Conservation (phyloP, 768 basidiomycete species). For the Naematelia aurantialba region DNA sequence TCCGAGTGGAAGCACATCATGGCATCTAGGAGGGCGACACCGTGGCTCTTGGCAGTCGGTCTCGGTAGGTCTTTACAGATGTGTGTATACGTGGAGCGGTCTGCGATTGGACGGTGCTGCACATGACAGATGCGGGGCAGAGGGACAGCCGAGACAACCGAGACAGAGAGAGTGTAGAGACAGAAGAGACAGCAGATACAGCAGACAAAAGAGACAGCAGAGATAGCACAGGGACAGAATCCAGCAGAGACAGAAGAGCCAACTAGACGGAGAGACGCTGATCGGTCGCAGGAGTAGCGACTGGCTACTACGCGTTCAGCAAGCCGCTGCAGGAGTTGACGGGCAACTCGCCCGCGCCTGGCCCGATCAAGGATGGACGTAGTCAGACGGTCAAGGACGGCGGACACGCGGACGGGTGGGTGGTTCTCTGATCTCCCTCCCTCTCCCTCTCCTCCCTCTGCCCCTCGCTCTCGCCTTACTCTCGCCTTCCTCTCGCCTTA, state of each 20-base stretch:
- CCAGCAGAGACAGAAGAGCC: too few species aligned
- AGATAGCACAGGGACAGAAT: too few species aligned
- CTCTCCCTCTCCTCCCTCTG: background rate
- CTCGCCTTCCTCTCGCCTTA: background rate
- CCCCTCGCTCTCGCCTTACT: background rate
- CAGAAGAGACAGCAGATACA: too few species aligned
- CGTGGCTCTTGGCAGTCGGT: constrained; percentile 28
- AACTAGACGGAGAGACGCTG: background rate
- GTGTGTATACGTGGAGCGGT: too few species aligned
- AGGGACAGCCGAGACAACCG: too few species aligned
- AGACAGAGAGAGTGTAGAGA: too few species aligned
- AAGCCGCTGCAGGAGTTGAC: constrained; percentile 40
- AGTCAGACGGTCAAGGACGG: constrained; percentile 38
- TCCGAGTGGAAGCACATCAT: too few species aligned
- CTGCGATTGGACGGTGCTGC: too few species aligned
- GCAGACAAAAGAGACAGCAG: too few species aligned
- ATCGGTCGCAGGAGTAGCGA: constrained; percentile 31
- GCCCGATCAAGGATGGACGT: constrained; percentile 21
- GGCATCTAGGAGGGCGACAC: constrained; percentile 26
- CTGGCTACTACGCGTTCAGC: constrained; percentile 44
- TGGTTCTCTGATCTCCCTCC: constrained; percentile 12
- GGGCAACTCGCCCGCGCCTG: constrained; percentile 22
- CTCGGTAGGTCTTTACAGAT: constrained; percentile 30
- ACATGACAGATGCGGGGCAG: too few species aligned
- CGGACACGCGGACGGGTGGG: constrained; percentile 25